Percentiles rank a stretch among this genome's conserved stretches.
Evolutionary conservation across 2,329 filamentous ascomycete species (phyloP).

Genomic region (Coniochaeta sp.): DNA sequence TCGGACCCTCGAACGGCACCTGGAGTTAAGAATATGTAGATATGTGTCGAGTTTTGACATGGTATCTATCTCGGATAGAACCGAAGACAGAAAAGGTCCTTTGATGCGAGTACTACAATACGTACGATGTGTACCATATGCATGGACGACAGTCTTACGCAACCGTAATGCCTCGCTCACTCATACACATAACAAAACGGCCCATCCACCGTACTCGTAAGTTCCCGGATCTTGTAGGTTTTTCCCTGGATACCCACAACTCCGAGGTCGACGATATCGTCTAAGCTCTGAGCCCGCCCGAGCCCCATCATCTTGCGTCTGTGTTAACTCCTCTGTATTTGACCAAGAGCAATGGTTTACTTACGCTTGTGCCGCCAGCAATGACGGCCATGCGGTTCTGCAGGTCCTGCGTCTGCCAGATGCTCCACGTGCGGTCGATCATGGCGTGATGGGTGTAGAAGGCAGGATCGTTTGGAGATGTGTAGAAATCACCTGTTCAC

Average conservation of each 20-base stretch:
- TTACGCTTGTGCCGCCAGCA: slow-evolving; percentile 17
- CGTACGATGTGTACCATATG: background rate
- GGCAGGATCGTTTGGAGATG: slow-evolving; percentile 26
- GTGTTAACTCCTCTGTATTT: too few relatives aligned
- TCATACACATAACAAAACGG: slow-evolving; percentile 19
- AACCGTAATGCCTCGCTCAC: slow-evolving; percentile 4
- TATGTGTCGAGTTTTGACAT: too few relatives aligned
- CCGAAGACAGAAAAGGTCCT: too few relatives aligned
- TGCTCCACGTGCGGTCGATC: slow-evolving; percentile 21
- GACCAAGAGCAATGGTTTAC: too few relatives aligned
- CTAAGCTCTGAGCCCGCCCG: slow-evolving; percentile 13
- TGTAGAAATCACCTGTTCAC: slow-evolving; percentile 24
- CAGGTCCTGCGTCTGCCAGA: slow-evolving; percentile 23
- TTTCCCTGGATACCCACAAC: slow-evolving; percentile 12
- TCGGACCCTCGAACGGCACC: slow-evolving; percentile 22
- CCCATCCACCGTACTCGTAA: slow-evolving; percentile 16
- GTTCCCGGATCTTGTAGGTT: slow-evolving; percentile 13
- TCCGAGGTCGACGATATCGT: slow-evolving; percentile 18
- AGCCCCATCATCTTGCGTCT: slow-evolving; percentile 22
- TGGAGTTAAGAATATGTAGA: slow-evolving; percentile 13
- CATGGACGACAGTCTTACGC: background rate
- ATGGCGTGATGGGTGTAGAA: slow-evolving; percentile 22
- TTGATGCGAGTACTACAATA: background rate
- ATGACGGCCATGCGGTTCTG: slow-evolving; percentile 16
- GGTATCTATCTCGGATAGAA: too few relatives aligned